Percentiles rank a stretch among this genome's conserved stretches.
Conservation (phyloP, 1,139 yeast genomes). For the Groenewaldozyma sp. region DNA sequence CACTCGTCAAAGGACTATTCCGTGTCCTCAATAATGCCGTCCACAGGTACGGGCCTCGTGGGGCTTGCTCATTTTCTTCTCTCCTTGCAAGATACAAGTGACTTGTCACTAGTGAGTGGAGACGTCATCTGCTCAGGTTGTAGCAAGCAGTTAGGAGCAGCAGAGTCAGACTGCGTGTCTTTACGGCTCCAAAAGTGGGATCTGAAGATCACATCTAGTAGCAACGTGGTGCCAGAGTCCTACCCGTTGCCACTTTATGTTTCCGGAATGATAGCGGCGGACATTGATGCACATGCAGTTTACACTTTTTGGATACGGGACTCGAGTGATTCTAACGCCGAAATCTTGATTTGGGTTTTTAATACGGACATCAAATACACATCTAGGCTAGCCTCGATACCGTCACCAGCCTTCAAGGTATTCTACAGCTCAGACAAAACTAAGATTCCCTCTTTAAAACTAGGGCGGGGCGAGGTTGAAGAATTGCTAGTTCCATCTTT, state of each 20-base stretch:
- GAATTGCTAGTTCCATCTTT: conserved; percentile 27
- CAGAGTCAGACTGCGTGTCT: conserved; percentile 11
- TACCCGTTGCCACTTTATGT: conserved; percentile 18
- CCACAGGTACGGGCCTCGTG: conserved; percentile 37
- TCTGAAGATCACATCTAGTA: conserved; percentile 18
- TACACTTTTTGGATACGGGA: conserved; percentile 24
- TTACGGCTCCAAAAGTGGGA: conserved; percentile 55
- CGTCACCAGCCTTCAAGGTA: conserved; percentile 34
- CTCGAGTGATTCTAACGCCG: conserved; percentile 10
- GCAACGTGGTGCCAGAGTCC: background rate
- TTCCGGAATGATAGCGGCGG: conserved; percentile 20
- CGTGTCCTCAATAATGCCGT: conserved; percentile 38
- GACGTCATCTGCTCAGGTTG: conserved; percentile 13
- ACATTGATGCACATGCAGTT: conserved; percentile 30
- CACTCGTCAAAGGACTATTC: conserved; percentile 22
- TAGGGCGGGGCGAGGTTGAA: conserved; percentile 35
- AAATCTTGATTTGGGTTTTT: conserved; percentile 46
- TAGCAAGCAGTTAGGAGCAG: conserved; percentile 11
- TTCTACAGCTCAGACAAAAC: conserved; percentile 28
- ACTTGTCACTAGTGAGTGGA: conserved; percentile 5
- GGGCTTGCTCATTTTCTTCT: conserved; percentile 52
- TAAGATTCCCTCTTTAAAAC: conserved; percentile 21
- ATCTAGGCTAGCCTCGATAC: conserved; percentile 11
- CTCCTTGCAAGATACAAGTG: conserved; percentile 23
- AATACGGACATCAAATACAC: conserved; percentile 38